A percentile compares a stretch with the other conserved stretches of the same genome.
Evolutionary conservation across 805 yeast genomes (phyloP).

Genomic region (Saccharomycopsis javanensis): DNA sequence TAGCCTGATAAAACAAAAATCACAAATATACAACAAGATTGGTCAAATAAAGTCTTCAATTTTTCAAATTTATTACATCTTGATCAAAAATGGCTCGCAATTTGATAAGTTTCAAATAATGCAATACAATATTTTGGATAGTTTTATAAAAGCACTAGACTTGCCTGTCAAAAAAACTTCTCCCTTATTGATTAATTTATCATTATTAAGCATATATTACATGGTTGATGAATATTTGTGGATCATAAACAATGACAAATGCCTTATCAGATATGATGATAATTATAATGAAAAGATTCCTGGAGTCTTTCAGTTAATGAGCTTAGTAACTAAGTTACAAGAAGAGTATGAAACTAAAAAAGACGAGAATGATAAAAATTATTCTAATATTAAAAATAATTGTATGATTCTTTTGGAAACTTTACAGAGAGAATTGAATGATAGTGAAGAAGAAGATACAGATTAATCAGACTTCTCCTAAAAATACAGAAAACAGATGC

Average conservation of each 20-base stretch:
- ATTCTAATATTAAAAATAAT: conserved; percentile 16
- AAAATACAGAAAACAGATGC: too few relatives aligned
- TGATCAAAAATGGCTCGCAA: conserved; percentile 1
- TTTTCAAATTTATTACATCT: neutral
- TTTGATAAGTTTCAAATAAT: conserved; percentile 13
- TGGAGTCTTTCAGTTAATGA: neutral
- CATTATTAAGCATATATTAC: neutral
- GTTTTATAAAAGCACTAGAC: neutral
- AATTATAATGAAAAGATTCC: conserved; percentile 2
- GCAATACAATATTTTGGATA: conserved; percentile 4
- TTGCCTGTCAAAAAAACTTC: neutral
- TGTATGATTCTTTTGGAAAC: neutral
- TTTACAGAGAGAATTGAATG: conserved; percentile 12
- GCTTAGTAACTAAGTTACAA: neutral
- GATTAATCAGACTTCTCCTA: too few relatives aligned
- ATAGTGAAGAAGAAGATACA: conserved; percentile 19
- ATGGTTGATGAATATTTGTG: conserved; percentile 6
- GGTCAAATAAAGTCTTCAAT: conserved; percentile 2
- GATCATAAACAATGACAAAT: neutral
- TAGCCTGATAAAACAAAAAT: neutral
- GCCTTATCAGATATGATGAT: neutral
- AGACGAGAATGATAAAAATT: neutral
- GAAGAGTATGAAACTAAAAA: neutral
- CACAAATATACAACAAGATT: neutral
- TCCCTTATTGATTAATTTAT: neutral